A percentile compares a stretch with the other conserved stretches of the same genome.
Conservation (phyloP, 371 early-diverging fungal genomes). For the Mortierella sp. region DNA sequence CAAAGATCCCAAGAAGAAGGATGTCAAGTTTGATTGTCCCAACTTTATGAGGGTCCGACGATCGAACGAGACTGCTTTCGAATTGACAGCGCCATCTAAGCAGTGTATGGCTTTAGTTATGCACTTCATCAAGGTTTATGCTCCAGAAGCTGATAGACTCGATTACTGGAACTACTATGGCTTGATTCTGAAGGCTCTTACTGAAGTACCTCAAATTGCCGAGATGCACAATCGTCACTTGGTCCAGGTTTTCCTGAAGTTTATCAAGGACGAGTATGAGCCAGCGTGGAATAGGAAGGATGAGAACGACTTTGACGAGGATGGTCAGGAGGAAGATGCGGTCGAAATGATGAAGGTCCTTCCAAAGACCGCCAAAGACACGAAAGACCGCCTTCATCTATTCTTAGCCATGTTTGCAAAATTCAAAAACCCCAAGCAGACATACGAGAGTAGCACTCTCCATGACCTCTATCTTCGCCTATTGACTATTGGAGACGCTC, state of each 20-base stretch:
- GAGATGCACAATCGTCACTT: slow-evolving; percentile 79
- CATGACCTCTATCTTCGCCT: slow-evolving; percentile 76
- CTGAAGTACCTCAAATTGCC: slow-evolving; percentile 73
- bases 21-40: slow-evolving; percentile 70
- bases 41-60: slow-evolving; percentile 60
- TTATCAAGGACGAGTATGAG: slow-evolving; percentile 72
- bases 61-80: slow-evolving; percentile 57
- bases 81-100: slow-evolving; percentile 55
- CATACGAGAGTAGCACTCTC: slow-evolving; percentile 67
- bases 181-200: slow-evolving; percentile 75
- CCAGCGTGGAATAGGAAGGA: slow-evolving; percentile 63
- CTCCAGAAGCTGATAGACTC: slow-evolving; percentile 67
- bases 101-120: slow-evolving; percentile 57
- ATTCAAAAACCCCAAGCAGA: slow-evolving; percentile 72
- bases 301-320: slow-evolving; percentile 55
- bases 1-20: slow-evolving; percentile 65
- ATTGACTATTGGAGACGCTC: slow-evolving; percentile 83
- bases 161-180: slow-evolving; percentile 85
- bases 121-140: slow-evolving; percentile 60
- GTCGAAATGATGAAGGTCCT: slow-evolving; percentile 58
- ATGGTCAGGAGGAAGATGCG: slow-evolving; percentile 56
- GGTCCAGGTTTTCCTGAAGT: slow-evolving; percentile 82
- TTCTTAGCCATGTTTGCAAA: slow-evolving; percentile 85
- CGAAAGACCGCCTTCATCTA: slow-evolving; percentile 66
- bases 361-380: slow-evolving; percentile 58